These are phyloP conservation scores for Silene vulgaris DNA, from an alignment of 179 eudicot genomes.

Conservation along the genomic window DNA sequence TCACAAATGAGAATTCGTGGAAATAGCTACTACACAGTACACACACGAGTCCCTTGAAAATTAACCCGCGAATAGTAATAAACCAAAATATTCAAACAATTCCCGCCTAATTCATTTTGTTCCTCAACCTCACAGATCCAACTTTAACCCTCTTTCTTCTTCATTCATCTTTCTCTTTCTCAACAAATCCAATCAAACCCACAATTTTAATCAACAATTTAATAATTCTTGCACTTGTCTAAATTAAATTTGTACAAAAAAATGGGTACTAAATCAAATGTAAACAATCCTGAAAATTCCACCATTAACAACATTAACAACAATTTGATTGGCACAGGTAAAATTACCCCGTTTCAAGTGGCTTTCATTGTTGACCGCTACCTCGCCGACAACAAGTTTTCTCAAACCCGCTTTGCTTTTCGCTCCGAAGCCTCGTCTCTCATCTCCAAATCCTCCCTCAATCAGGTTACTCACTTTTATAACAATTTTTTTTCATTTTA, in stretches of 20 bases:
- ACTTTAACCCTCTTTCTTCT: too few species aligned
- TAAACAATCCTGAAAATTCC: constrained; percentile 26
- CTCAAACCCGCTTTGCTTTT: constrained; percentile 48
- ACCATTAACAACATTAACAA: constrained; percentile 3
- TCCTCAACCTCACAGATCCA: not conserved
- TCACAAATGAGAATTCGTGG: too few species aligned
- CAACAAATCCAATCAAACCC: not conserved
- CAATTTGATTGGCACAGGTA: constrained; percentile 49
- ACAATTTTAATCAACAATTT: not conserved
- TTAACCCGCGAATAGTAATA: too few species aligned
- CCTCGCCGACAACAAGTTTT: constrained; percentile 56
- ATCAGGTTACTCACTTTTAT: constrained; percentile 36
- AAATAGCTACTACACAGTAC: too few species aligned
- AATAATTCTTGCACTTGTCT: not conserved
- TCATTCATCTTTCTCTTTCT: not conserved
- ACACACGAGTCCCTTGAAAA: too few species aligned
- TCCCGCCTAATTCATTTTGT: not conserved
- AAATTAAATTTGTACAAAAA: not conserved
- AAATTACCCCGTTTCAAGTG: constrained; percentile 66
- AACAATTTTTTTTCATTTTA: too few species aligned
- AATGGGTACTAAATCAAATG: constrained; percentile 47
- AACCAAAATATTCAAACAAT: not conserved
- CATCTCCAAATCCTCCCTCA: constrained; percentile 45
- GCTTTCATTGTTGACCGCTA: constrained; percentile 87
- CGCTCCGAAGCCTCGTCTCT: constrained; percentile 61